Evolutionary conservation across 495 filamentous ascomycete genomes (phyloP).

Genomic region (Neurospora sp.): DNA sequence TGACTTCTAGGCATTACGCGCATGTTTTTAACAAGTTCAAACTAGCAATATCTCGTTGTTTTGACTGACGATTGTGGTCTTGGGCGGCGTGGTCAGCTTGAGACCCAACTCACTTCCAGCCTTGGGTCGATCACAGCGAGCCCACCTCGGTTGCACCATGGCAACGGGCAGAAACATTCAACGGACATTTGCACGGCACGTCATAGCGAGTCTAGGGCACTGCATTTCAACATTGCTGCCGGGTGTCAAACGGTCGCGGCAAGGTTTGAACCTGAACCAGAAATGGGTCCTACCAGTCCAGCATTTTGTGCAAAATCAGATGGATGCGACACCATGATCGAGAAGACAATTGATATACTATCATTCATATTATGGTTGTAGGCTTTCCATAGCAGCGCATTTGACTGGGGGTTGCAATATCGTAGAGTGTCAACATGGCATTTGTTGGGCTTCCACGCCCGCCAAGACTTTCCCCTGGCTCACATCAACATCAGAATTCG

Average conservation of each 20-base stretch:
- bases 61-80: neutral
- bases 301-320: neutral
- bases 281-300: neutral
- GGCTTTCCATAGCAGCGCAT: neutral
- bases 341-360: neutral
- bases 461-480: neutral
- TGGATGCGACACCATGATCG: neutral
- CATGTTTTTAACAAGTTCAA: accelerated
- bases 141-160: neutral
- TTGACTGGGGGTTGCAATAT: neutral
- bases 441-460: neutral
- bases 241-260: neutral
- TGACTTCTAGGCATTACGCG: neutral
- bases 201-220: neutral
- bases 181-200: neutral
- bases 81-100: neutral
- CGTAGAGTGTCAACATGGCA: neutral
- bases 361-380: neutral
- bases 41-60: neutral
- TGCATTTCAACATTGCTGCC: neutral
- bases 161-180: neutral
- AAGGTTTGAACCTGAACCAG: neutral
- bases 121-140: accelerated
- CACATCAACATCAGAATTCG: neutral
- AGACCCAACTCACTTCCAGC: neutral